Evolutionary conservation across 306 rosid genomes (phyloP), one percentile per base, ranked within the genome.

Genomic region (Medicago truncatula): DNA sequence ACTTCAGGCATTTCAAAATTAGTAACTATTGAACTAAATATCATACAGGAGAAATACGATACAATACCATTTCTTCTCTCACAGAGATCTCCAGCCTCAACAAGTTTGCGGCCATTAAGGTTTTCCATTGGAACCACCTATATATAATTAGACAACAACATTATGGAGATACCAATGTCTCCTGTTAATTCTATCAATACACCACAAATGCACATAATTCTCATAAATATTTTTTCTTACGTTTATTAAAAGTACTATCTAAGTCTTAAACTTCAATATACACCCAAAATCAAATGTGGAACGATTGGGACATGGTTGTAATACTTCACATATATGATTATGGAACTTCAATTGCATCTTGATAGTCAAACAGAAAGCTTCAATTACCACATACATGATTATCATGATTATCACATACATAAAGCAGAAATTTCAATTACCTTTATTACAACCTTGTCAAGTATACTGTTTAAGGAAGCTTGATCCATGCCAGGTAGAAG

Each of bases 31-130:
- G 74, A 25, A 67, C 76, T 36, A 36, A 58, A 65, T n/a, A 65
- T 67, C 31, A 70, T 28, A 77, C 73, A 77, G 73, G 80, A 61
- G 10, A 74, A 66, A 67, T 53, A 69, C 73, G 23, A 78, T 59
- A 95, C 99, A 28, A 76, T 57, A 94, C 99, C 99, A 83, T 96
- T 96, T 92, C 97, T 89, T 72, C 99, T 92, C 86, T 96, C 99
- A 67, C 99, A 96, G 61, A 86, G 86, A 80, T 96, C 97, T 78
- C 96, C 96, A 60, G 88, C 88, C 85, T 96, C 98, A 40, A 96
- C 99, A 67, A 90, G 81, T 84, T 83, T 86, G 72, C 98, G 97
- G 38, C 99, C 99, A 76, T 90, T 92, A 70, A 81, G 17, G 82
- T 96, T 96, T 88, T 96, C 99, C 91, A 92, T 92, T 9, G 99